Evolutionary conservation across 169 alveolate species (phyloP).

Genomic region (Plasmodium vivax): DNA sequence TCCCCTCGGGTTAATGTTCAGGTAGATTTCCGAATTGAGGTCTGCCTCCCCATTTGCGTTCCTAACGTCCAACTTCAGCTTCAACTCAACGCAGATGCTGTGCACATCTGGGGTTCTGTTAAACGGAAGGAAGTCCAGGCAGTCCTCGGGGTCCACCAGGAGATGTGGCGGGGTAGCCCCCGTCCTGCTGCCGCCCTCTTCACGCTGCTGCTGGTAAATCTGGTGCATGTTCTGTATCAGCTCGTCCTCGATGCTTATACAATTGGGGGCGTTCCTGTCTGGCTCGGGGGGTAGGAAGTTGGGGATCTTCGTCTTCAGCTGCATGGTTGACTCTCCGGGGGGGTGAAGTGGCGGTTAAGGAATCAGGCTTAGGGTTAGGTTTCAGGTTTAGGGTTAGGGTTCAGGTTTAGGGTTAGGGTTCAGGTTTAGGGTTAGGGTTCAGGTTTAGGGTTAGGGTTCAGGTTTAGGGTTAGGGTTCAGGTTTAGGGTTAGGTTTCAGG

Average conservation of each 20-base stretch:
- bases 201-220: constrained; percentile 8
- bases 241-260: constrained; percentile 5
- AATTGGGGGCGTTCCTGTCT: not conserved
- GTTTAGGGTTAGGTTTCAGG: too few relatives aligned
- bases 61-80: constrained; percentile 18
- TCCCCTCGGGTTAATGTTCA: constrained; percentile 56
- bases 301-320: constrained; percentile 1
- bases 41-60: constrained; percentile 1
- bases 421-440: too few relatives aligned
- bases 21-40: not conserved
- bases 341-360: too few relatives aligned
- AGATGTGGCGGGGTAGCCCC: not conserved
- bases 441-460: too few relatives aligned
- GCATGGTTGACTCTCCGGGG: constrained; percentile 11
- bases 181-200: not conserved
- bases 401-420: too few relatives aligned
- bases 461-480: too few relatives aligned
- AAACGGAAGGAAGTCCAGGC: not conserved
- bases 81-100: constrained; percentile 27
- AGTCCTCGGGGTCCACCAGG: not conserved
- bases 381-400: too few relatives aligned
- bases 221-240: constrained; percentile 12
- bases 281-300: not conserved
- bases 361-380: too few relatives aligned
- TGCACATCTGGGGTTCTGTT: constrained; percentile 7